These are phyloP conservation scores for Aspergillus brunneoviolaceus DNA, from an alignment of 2,329 filamentous ascomycete genomes.

Conservation along the genomic window DNA sequence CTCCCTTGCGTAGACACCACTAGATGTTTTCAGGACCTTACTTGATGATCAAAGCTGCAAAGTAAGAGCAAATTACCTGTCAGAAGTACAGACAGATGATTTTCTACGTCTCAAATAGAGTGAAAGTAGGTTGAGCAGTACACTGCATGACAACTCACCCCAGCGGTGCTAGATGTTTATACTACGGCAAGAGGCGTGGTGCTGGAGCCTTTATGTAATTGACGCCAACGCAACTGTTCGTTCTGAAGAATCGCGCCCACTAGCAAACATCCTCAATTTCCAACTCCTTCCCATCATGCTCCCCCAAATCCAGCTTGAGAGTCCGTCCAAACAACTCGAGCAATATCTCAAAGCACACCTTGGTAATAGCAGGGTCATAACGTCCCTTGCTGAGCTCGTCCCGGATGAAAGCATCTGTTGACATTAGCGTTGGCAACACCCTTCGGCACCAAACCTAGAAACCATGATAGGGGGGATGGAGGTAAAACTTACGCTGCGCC, in stretches of 20 bases:
- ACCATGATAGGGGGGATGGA: neutral
- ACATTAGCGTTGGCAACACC: conserved; percentile 8
- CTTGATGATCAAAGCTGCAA: neutral
- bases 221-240: neutral
- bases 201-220: neutral
- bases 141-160: neutral
- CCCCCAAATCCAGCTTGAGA: conserved; percentile 76
- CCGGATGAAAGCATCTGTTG: conserved; percentile 77
- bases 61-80: too few species aligned
- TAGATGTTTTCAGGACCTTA: neutral
- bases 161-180: neutral
- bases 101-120: neutral
- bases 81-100: too few species aligned
- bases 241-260: conserved; percentile 1
- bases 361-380: conserved; percentile 83
- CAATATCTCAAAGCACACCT: conserved; percentile 87
- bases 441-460: neutral
- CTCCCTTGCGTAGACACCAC: neutral
- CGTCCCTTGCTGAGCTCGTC: conserved; percentile 92
- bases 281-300: conserved; percentile 59
- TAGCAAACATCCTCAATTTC: conserved; percentile 73
- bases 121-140: neutral
- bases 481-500: conserved; percentile 68
- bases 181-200: neutral
- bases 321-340: conserved; percentile 79